Percentiles rank a stretch among this genome's conserved stretches.
phyloP scores from a whole-genome alignment of 164 flowering plant species.

The Umbellularia californica region DNA sequence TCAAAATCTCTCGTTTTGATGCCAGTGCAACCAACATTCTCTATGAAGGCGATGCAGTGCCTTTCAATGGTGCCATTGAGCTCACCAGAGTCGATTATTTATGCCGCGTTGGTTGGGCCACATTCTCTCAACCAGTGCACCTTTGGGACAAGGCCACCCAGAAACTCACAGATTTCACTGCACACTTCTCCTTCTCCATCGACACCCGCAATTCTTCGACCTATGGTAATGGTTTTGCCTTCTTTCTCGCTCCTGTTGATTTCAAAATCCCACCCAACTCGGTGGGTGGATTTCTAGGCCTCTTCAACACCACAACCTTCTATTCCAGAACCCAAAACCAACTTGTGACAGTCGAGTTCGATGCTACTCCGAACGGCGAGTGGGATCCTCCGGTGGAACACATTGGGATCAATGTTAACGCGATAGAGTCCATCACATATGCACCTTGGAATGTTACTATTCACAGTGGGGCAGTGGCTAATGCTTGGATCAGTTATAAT shows the following conservation, averaged over 20 bases:
- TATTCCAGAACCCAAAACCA: slow-evolving; percentile 5
- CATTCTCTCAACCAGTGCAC: neutral
- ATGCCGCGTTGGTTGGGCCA: slow-evolving; percentile 16
- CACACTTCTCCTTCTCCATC: slow-evolving; percentile 40
- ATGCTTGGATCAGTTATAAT: slow-evolving; percentile 22
- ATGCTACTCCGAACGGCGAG: slow-evolving; percentile 14
- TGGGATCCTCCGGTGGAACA: slow-evolving; percentile 27
- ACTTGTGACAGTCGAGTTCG: slow-evolving; percentile 33
- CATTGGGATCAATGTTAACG: slow-evolving; percentile 35
- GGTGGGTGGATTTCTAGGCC: slow-evolving; percentile 36
- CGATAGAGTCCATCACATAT: slow-evolving; percentile 1
- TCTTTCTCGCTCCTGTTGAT: slow-evolving; percentile 33
- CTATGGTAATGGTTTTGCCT: slow-evolving; percentile 28
- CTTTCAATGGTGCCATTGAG: slow-evolving; percentile 5
- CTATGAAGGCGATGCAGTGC: slow-evolving; percentile 5
- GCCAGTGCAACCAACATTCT: neutral
- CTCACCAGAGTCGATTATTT: slow-evolving; percentile 4
- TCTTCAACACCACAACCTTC: slow-evolving; percentile 22
- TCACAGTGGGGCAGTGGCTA: neutral
- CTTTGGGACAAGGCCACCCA: slow-evolving; percentile 12
- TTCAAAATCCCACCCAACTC: slow-evolving; percentile 32
- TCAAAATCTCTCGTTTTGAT: slow-evolving; percentile 4
- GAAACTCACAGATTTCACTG: slow-evolving; percentile 34
- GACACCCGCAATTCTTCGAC: slow-evolving; percentile 7
- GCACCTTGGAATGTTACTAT: slow-evolving; percentile 13